Base-by-base conservation (phyloP, 2,329 filamentous ascomycete genomes). In the Alternaria hordeiaustralica region DNA sequence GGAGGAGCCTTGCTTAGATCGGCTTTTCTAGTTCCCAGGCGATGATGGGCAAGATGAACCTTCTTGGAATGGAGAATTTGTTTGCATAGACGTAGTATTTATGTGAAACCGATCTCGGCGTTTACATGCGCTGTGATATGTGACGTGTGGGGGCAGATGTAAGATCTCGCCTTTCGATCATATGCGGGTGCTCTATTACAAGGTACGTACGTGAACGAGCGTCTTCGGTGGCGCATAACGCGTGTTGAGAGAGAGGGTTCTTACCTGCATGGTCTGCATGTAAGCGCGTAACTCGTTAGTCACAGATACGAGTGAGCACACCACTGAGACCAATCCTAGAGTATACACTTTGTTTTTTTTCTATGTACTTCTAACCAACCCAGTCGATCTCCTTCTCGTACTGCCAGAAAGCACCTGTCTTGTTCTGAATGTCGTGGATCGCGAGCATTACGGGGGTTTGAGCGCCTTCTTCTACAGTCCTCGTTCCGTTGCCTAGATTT, bases 381-480 rank as follows among this genome's bases (percentile, higher is more conserved):
- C 81, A 83, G 20, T 78, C 73, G 21, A 74, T 66, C 7, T 76
- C 71, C 70, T 71, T 77, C 74, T 79, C 79, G 47, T 78, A 64
- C 55, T 72, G 69, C 81, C 81, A 85, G 58, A 82, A 84, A 26
- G 69, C 61, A 0, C 81, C 83, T 4, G 73, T 74, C 56, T 69
- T 68, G 0, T 72, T 75, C 5, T 74, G 68, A 12, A 82, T 75
- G 64, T 84, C 81, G 20, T 73, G 74, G 20, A 84, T 60, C 12
- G 82, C 83, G 25, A 85, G 66, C 64, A 78, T 61, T 2, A 84
- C 83, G 2, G 82, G 82, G 41, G 81, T 84, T 70, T 79, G 72
- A 10, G 83, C 82, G 11, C 82, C 83, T 63, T 84, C 61, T 65
- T 84, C 83, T 4, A 80, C 77, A 12, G 78, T 82, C 73, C 79